A percentile compares a stretch with the other conserved stretches of the same genome.
Evolutionary conservation across 108 stramenopile genomes (phyloP).

Genomic region (Nitzschia sp.): DNA sequence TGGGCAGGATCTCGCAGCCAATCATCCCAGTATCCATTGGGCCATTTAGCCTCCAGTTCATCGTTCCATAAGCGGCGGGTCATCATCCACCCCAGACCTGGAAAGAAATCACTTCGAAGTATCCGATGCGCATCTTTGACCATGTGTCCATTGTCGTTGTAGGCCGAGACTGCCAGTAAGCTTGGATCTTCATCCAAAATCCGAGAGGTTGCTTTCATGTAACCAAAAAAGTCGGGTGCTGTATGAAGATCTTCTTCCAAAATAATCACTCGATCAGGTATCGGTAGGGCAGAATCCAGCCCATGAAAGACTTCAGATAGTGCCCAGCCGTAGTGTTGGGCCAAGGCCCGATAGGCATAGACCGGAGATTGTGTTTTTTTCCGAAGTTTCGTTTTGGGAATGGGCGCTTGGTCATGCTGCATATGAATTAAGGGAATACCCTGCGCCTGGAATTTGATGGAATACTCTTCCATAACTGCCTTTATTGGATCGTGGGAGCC

Average conservation of each 20-base stretch:
- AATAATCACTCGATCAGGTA: conserved; percentile 73
- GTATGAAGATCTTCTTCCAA: conserved; percentile 92
- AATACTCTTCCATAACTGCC: conserved; percentile 47
- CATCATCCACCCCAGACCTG: conserved; percentile 97
- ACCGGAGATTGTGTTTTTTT: conserved; percentile 11
- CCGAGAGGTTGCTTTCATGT: conserved; percentile 78
- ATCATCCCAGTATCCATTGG: conserved; percentile 92
- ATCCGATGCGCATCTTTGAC: conserved; percentile 44
- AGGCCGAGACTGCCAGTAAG: conserved; percentile 89
- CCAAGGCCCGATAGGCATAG: conserved; percentile 62
- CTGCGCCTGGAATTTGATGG: conserved; percentile 40
- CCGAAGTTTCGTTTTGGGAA: conserved; percentile 2
- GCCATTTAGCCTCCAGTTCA: conserved; percentile 58
- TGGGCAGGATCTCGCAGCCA: conserved; percentile 90
- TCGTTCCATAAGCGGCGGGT: conserved; percentile 74
- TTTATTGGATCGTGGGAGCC: conserved; percentile 37
- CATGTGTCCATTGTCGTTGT: conserved; percentile 90
- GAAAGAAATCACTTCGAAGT: conserved; percentile 91
- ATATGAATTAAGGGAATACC: conserved; percentile 64
- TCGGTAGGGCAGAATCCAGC: conserved; percentile 16
- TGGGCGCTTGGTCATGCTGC: conserved; percentile 34
- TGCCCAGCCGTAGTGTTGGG: conserved; percentile 85
- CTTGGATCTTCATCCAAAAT: conserved; percentile 73
- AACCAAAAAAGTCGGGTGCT: conserved; percentile 90
- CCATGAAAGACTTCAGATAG: conserved; percentile 70